Conservation (phyloP, 148 eudicot genomes). For the Polygonum maritimum region DNA sequence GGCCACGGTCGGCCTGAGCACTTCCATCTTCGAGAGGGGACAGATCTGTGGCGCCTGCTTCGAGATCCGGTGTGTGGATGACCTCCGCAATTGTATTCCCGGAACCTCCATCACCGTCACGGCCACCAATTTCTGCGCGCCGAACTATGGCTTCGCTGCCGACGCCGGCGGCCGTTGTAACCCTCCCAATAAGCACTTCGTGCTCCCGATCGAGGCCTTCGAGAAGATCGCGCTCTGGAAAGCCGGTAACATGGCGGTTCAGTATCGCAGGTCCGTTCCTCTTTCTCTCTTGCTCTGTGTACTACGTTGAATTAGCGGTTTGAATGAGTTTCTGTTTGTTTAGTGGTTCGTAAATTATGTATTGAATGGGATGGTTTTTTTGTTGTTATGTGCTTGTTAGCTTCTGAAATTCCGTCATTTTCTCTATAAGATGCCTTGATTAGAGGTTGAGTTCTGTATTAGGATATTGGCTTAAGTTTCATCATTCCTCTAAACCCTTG, state of each 20-base stretch:
- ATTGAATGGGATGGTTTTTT: not conserved
- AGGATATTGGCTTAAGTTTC: not conserved
- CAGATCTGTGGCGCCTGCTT: slow-evolving; percentile 94
- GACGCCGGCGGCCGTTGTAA: slow-evolving; percentile 79
- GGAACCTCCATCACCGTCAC: slow-evolving; percentile 79
- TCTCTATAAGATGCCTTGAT: not conserved
- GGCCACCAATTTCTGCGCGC: slow-evolving; percentile 82
- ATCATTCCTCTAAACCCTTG: not conserved
- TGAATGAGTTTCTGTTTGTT: not conserved
- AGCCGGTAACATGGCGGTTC: slow-evolving; percentile 80
- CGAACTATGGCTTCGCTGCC: slow-evolving; percentile 54
- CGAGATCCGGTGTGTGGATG: slow-evolving; percentile 76
- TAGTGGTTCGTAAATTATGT: not conserved
- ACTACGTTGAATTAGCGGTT: not conserved
- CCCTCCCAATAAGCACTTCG: slow-evolving; percentile 73
- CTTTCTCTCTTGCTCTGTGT: not conserved
- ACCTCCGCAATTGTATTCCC: slow-evolving; percentile 74
- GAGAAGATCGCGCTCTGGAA: slow-evolving; percentile 98
- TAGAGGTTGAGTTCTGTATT: not conserved
- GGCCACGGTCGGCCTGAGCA: slow-evolving; percentile 76
- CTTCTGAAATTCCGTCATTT: not conserved
- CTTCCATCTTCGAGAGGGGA: slow-evolving; percentile 50
- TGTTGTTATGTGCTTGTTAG: not conserved
- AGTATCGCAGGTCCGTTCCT: slow-evolving; percentile 55
- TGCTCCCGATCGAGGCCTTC: slow-evolving; percentile 81